Evolutionary conservation across 768 basidiomycete genomes (phyloP).

Genomic region (Gautieria morchelliformis): DNA sequence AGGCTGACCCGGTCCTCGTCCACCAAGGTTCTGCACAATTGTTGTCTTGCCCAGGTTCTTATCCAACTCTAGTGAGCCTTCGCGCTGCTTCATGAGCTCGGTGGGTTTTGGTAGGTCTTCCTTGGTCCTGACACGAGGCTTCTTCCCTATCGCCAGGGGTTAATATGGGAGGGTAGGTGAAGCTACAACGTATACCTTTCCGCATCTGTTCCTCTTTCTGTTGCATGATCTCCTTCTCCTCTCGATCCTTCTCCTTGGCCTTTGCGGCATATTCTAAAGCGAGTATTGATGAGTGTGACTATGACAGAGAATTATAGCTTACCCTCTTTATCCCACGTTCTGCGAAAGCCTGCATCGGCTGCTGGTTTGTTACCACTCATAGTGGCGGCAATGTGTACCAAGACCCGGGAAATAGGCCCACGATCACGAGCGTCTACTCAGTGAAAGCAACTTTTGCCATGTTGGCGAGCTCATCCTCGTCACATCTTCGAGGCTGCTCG

Average conservation of each 20-base stretch:
- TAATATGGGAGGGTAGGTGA: not conserved
- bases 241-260: constrained; percentile 72
- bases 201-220: constrained; percentile 78
- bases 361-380: constrained; percentile 19
- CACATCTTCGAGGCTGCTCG: not conserved
- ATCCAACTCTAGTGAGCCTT: constrained; percentile 76
- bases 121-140: constrained; percentile 54
- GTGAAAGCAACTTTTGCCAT: not conserved
- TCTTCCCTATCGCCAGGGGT: constrained; percentile 52
- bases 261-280: constrained; percentile 36
- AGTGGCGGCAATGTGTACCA: not conserved
- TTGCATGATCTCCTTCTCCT: constrained; percentile 74
- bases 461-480: not conserved
- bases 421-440: not conserved
- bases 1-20: constrained; percentile 80
- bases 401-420: not conserved
- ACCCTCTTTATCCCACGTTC: constrained; percentile 93
- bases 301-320: not conserved
- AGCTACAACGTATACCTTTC: constrained; percentile 47
- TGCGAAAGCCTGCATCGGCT: constrained; percentile 66
- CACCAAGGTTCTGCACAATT: constrained; percentile 80
- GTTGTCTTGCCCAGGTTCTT: constrained; percentile 94
- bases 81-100: constrained; percentile 85
- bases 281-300: too few species aligned
- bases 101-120: constrained; percentile 90